These are phyloP conservation scores for Aspergillus campestris DNA, from an alignment of 495 filamentous ascomycete genomes.

Conservation along the genomic window DNA sequence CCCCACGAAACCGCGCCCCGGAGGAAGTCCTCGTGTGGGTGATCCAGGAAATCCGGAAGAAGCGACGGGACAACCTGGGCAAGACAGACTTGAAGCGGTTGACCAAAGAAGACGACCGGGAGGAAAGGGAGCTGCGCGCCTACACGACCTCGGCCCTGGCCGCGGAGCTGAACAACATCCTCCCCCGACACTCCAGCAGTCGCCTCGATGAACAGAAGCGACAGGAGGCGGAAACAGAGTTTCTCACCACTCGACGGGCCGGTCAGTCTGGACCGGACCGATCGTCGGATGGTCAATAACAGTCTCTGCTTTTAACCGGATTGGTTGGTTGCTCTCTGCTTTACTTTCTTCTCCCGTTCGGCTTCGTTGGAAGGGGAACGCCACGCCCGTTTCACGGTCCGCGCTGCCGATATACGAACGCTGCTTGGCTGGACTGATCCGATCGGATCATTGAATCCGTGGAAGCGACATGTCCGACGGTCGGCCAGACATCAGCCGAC, in stretches of 20 bases:
- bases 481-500: too few relatives aligned
- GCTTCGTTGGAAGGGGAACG: too few relatives aligned
- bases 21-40: conserved; percentile 88
- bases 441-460: too few relatives aligned
- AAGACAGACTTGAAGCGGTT: conserved; percentile 76
- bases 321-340: background rate
- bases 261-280: conserved; percentile 33
- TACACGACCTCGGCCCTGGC: conserved; percentile 70
- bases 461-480: too few relatives aligned
- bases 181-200: conserved; percentile 28
- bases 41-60: conserved; percentile 76
- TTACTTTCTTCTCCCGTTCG: background rate
- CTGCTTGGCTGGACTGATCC: too few relatives aligned
- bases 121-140: conserved; percentile 73
- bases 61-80: conserved; percentile 66
- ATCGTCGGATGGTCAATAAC: conserved; percentile 28
- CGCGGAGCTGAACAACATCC: conserved; percentile 46
- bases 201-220: conserved; percentile 38
- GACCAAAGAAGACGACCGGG: conserved; percentile 79
- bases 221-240: conserved; percentile 55
- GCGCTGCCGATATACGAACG: too few relatives aligned
- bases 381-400: too few relatives aligned
- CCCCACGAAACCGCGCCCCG: conserved; percentile 61
- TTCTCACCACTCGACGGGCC: conserved; percentile 49
- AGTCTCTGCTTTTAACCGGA: background rate